Evolutionary conservation across 2,329 filamentous ascomycete genomes (phyloP), one percentile per base, ranked within the genome.

Genomic region (Leptodontidium sp.): DNA sequence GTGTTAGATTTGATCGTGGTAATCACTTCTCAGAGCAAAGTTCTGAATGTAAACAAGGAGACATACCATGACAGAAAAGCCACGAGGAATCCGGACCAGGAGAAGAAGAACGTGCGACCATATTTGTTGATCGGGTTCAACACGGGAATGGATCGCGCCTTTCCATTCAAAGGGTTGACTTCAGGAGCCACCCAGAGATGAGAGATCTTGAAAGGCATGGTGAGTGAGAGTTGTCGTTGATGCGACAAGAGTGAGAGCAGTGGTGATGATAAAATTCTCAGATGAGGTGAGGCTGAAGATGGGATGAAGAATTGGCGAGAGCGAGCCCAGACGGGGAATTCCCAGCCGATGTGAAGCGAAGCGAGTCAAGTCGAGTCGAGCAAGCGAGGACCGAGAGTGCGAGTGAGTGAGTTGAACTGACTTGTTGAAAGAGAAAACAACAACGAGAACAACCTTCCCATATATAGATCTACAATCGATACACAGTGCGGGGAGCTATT

Each of bases 81-180:
- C 65, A 95, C 87, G 86, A 96, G 90, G 80, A 96, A 96, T 1
- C 92, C 69, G 12, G 55, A 85, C 89, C 92, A 96, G 1, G 91
- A 92, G 82, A 97, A 97, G 84, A 94, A 93, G 81, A 97, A 97
- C 0, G 96, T 93, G 7, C 93, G 87, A 43, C 93, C 94, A 83
- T 97, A 93, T 74, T 89, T 83, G 78, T 97, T 86, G 75, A 94
- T 78, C 0, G 91, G 87, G 79, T 97, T 97, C 70, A 97, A 82
- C 26, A 93, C 79, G 0, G 94, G 94, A 58, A 97, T 88, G 0
- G 92, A 92, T 70, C 87, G 88, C 63, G 94, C 94, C 80, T 97
- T 97, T 68, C 86, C 85, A 82, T 91, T 97, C 82, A 93, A 86
- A 12, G 93, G 93, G 79, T 97, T 97, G 26, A 77, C 70, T 61